These are phyloP conservation scores for Exophiala sp. DNA, from an alignment of 2,329 filamentous ascomycete species.

Conservation along the genomic window DNA sequence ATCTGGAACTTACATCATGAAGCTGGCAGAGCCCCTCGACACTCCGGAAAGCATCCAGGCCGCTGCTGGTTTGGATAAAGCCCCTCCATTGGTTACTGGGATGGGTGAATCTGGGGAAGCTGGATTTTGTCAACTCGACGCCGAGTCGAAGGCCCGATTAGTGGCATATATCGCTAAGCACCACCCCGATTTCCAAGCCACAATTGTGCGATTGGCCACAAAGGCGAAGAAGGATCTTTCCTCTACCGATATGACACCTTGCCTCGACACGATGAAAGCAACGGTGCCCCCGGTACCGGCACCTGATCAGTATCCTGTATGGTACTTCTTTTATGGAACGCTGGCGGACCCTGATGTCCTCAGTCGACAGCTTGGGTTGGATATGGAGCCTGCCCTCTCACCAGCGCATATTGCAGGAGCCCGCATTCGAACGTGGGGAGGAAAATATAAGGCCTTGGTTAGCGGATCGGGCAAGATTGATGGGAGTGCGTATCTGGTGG, in stretches of 20 bases:
- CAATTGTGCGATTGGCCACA: slow-evolving; percentile 29
- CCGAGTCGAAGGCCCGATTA: slow-evolving; percentile 13
- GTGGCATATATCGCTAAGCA: slow-evolving; percentile 22
- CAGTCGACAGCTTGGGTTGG: slow-evolving; percentile 31
- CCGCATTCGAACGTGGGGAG: slow-evolving; percentile 34
- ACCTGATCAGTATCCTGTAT: slow-evolving; percentile 36
- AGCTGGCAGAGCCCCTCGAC: slow-evolving; percentile 27
- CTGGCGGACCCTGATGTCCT: slow-evolving; percentile 33
- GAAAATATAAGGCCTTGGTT: slow-evolving; percentile 39
- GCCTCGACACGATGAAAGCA: slow-evolving; percentile 25
- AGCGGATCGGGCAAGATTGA: slow-evolving; percentile 30
- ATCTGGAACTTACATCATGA: slow-evolving; percentile 27
- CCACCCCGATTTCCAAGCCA: slow-evolving; percentile 25
- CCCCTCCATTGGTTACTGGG: slow-evolving; percentile 21
- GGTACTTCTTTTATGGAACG: slow-evolving; percentile 44
- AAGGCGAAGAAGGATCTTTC: slow-evolving; percentile 31
- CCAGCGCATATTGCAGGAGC: slow-evolving; percentile 33
- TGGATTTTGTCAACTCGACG: slow-evolving; percentile 29
- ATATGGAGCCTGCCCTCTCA: slow-evolving; percentile 26
- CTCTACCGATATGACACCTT: slow-evolving; percentile 25
- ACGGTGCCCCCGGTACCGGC: slow-evolving; percentile 30
- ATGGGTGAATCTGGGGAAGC: slow-evolving; percentile 23
- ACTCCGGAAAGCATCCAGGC: slow-evolving; percentile 24
- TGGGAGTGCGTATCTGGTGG: slow-evolving; percentile 34
- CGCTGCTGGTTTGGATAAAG: slow-evolving; percentile 17